phyloP scores from a whole-genome alignment of 257 asterid genomes.

The Nicotiana obtusifolia region DNA sequence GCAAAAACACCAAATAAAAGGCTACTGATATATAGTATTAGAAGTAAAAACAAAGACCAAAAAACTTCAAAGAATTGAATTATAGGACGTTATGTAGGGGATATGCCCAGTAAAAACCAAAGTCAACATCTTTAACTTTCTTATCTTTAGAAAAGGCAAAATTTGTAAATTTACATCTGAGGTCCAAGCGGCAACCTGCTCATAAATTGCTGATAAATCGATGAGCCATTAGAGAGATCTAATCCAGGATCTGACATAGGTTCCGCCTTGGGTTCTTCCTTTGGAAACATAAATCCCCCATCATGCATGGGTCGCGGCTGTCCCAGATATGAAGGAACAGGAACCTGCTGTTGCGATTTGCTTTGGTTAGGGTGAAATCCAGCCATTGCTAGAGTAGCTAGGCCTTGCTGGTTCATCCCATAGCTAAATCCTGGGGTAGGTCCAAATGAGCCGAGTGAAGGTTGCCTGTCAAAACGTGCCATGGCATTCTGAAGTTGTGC shows the following conservation, averaged over 20 bases:
- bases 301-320: conserved; percentile 29
- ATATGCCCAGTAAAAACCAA: conserved; percentile 9
- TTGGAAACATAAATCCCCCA: conserved; percentile 43
- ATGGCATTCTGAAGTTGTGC: conserved; percentile 41
- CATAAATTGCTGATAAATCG: conserved; percentile 61
- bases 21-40: neutral
- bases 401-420: conserved; percentile 49
- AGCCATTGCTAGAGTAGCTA: conserved; percentile 31
- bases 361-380: conserved; percentile 40
- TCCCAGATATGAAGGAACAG: conserved; percentile 38
- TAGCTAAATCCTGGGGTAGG: conserved; percentile 38
- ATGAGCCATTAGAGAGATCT: conserved; percentile 33
- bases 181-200: conserved; percentile 62
- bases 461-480: conserved; percentile 40
- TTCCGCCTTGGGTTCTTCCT: conserved; percentile 52
- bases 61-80: neutral
- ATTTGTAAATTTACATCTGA: conserved; percentile 36
- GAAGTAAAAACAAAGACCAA: neutral
- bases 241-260: conserved; percentile 42
- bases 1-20: neutral
- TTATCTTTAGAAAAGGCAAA: conserved; percentile 16
- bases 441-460: conserved; percentile 36
- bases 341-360: conserved; percentile 27
- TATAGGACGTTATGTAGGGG: neutral
- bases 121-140: conserved; percentile 14